These are phyloP conservation scores for Biscogniauxia sp. DNA, from an alignment of 2,329 filamentous ascomycete species.

Conservation along the genomic window DNA sequence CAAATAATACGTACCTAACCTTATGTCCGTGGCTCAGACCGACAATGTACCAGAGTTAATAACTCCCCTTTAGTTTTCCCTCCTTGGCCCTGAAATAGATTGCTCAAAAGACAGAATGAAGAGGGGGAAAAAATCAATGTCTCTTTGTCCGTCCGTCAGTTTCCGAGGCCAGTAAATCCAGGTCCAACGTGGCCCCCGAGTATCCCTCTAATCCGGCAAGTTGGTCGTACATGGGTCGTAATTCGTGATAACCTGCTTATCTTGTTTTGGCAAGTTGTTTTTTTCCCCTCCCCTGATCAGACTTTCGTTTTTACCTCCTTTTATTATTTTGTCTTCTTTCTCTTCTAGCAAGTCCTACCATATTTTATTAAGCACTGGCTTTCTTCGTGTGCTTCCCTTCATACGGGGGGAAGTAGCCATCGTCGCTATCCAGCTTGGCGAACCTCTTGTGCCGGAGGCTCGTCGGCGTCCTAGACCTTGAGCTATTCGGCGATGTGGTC, in stretches of 20 bases:
- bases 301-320: background rate
- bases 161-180: background rate
- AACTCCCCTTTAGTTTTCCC: background rate
- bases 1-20: background rate
- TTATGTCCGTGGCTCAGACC: background rate
- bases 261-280: constrained; percentile 7
- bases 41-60: background rate
- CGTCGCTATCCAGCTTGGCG: constrained; percentile 30
- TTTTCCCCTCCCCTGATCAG: background rate
- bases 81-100: background rate
- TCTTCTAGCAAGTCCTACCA: background rate
- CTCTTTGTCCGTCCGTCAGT: background rate
- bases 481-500: constrained; percentile 44
- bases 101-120: background rate
- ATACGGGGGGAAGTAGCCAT: constrained; percentile 43
- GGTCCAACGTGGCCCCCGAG: background rate
- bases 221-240: background rate
- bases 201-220: background rate
- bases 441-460: constrained; percentile 26
- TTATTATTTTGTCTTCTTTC: background rate
- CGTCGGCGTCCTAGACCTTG: constrained; percentile 47
- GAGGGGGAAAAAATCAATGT: too few species aligned
- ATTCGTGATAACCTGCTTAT: constrained; percentile 1
- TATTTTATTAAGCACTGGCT: constrained; percentile 3
- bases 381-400: constrained; percentile 18